Percentiles rank a stretch among this genome's conserved stretches.
phyloP scores from a whole-genome alignment of 164 flowering plant species.

The Chimonanthus salicifolius region DNA sequence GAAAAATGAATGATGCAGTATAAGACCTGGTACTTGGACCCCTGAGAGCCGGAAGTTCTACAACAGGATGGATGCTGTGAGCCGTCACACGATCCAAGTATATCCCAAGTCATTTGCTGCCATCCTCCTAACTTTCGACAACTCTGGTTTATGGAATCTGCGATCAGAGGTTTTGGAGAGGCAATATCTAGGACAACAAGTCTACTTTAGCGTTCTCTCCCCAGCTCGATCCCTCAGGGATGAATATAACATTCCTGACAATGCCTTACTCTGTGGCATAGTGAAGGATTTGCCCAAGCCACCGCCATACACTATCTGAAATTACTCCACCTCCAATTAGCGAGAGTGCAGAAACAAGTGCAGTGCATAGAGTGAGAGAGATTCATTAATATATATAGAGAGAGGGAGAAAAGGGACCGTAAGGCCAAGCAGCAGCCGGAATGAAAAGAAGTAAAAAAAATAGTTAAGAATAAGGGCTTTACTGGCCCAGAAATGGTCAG shows the following conservation, averaged over 20 bases:
- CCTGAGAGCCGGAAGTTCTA: conserved; percentile 43
- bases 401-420: too few relatives aligned
- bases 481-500: too few relatives aligned
- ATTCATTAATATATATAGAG: too few relatives aligned
- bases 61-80: conserved; percentile 46
- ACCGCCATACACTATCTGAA: conserved; percentile 24
- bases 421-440: too few relatives aligned
- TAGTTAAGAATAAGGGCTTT: too few relatives aligned
- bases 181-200: conserved; percentile 43
- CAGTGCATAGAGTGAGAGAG: too few relatives aligned
- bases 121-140: conserved; percentile 43
- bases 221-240: conserved; percentile 41
- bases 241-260: conserved; percentile 37
- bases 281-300: conserved; percentile 38
- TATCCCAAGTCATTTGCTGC: conserved; percentile 50
- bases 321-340: background rate
- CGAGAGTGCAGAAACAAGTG: background rate
- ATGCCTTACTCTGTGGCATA: conserved; percentile 26
- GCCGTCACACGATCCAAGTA: conserved; percentile 47
- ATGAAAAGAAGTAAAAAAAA: too few relatives aligned
- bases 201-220: conserved; percentile 39
- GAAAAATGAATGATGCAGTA: conserved; percentile 12
- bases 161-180: conserved; percentile 31
- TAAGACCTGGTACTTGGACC: conserved; percentile 41
- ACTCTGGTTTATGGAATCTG: conserved; percentile 52